Conservation (phyloP, 164 flowering plant genomes). For the Magnolia sinica region DNA sequence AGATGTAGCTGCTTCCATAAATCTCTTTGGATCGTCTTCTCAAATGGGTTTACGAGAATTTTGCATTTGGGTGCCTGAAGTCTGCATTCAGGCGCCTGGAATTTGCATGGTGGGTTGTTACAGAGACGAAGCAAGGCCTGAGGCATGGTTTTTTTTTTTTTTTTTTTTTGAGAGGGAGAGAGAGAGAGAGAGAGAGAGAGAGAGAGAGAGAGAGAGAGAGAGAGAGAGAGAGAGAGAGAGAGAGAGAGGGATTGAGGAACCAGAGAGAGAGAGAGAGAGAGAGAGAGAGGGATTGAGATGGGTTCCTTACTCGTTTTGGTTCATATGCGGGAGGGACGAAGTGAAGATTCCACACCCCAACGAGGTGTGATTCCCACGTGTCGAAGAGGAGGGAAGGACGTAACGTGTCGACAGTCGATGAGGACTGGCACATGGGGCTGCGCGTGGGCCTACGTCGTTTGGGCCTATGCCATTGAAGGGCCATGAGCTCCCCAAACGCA, state of each 20-base stretch:
- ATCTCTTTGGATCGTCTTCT: background rate
- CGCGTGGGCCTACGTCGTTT: too few species aligned
- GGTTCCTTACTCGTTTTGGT: background rate
- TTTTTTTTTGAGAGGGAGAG: too few species aligned
- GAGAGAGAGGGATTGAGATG: background rate
- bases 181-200: background rate
- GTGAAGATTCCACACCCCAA: background rate
- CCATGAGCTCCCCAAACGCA: too few species aligned
- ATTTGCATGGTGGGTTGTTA: background rate
- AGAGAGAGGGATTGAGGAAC: background rate
- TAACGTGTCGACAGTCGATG: too few species aligned
- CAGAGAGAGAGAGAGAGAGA: too few species aligned
- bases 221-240: too few species aligned
- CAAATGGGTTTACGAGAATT: background rate
- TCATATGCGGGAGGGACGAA: background rate
- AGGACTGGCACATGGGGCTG: too few species aligned
- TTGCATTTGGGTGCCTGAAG: background rate
- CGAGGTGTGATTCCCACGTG: background rate
- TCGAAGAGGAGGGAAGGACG: background rate
- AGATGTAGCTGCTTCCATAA: background rate
- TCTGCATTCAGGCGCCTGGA: background rate
- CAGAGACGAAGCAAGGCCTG: background rate
- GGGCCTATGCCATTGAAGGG: too few species aligned
- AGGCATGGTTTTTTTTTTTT: background rate
- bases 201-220: constrained; percentile 1